Evolutionary conservation across 2,329 filamentous ascomycete species (phyloP).

Genomic region (Emergomyces pasteurianus): DNA sequence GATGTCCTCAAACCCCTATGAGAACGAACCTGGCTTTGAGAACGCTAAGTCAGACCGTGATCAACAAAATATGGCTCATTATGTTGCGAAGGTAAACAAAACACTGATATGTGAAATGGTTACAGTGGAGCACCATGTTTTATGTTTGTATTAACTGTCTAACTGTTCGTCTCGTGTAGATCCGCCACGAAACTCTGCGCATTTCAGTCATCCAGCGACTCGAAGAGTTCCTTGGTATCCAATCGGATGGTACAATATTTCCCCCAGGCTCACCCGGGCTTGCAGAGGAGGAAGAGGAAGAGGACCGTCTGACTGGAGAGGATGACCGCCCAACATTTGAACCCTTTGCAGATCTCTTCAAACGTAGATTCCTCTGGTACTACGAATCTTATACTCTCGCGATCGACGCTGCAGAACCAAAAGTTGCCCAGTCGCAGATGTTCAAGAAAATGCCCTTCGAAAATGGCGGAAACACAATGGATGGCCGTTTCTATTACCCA

Average conservation of each 20-base stretch:
- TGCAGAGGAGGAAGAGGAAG: conserved; percentile 28
- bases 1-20: conserved; percentile 87
- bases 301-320: conserved; percentile 22
- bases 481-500: conserved; percentile 71
- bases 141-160: background rate
- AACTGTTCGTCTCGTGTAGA: conserved; percentile 39
- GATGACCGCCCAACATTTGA: conserved; percentile 54
- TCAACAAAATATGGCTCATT: conserved; percentile 60
- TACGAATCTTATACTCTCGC: conserved; percentile 72
- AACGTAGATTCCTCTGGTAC: conserved; percentile 91
- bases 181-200: conserved; percentile 78
- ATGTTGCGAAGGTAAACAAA: conserved; percentile 59
- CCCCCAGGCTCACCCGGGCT: conserved; percentile 20
- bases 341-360: conserved; percentile 81
- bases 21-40: conserved; percentile 93
- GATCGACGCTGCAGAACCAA: conserved; percentile 50
- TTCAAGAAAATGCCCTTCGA: conserved; percentile 91
- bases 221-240: conserved; percentile 63
- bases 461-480: conserved; percentile 63
- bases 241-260: conserved; percentile 37
- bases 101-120: background rate
- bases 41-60: conserved; percentile 55
- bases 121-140: background rate
- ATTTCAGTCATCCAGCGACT: conserved; percentile 77
- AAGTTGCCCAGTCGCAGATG: conserved; percentile 49